Base-by-base conservation (phyloP, 306 rosid species). In the Oemleria cerasiformis region DNA sequence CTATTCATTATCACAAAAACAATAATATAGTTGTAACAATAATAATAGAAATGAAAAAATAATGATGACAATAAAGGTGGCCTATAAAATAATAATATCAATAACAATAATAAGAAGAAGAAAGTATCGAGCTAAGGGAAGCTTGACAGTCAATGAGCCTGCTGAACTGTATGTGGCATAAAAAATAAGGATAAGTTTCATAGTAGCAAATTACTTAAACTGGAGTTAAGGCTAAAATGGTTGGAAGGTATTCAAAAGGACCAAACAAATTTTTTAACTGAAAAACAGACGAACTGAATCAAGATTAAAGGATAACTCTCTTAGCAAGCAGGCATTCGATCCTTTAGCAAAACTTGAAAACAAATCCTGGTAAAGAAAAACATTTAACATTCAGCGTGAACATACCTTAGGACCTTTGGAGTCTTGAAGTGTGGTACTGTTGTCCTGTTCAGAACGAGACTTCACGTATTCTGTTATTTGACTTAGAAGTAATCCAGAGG, bases 401-500 rank as follows among this genome's bases (percentile, higher is more conserved):
- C 84, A 75, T 78, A 86, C 98, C 98, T 91, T 91, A 13, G 98
- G 98, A 78, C 86, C 92, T 74, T 71, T 93, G 63, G 50, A 38
- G 30, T 75, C 81, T 58, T 76, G 91, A 63, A 75, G 78, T 61
- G 85, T 72, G 84, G 65, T 79, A 57, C 68, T 54, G 67, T 47
- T 69, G 25, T 62, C 63, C 44, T 78, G 73, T 77, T 88, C 92
- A 48, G 91, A 80, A 50, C 85, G 69, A 42, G 50, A 72, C 73
- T 75, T 79, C n/a, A 67, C 96, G 70, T 85, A 94, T 55, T 88
- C 97, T 68, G 86, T 68, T 86, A 91, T 84, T 80, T 91, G 97
- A 79, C 66, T 79, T 48, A 80, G 71, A 60, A 94, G 87, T 54
- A 81, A 65, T 70, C 80, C 90, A 2, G 96, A 94, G 77, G 87